Evolutionary conservation across 495 filamentous ascomycete species (phyloP).

Genomic region (Letharia columbiana): DNA sequence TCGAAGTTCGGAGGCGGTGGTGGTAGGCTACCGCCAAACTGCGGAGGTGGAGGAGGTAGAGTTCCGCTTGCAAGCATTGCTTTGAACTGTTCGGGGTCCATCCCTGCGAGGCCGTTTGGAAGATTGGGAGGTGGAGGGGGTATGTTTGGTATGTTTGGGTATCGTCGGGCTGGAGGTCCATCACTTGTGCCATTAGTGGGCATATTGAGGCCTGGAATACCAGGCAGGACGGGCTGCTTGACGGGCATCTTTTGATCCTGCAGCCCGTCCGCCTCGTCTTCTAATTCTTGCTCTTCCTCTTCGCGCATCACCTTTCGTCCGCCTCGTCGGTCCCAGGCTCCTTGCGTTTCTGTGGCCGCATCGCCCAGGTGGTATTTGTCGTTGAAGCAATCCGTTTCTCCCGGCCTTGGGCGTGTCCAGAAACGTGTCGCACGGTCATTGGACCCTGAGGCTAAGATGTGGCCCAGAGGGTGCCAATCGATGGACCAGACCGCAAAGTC

Average conservation of each 20-base stretch:
- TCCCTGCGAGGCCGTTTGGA: constrained; percentile 46
- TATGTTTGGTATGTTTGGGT: constrained; percentile 43
- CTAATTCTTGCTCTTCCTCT: constrained; percentile 84
- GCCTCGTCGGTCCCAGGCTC: constrained; percentile 80
- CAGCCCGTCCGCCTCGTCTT: constrained; percentile 89
- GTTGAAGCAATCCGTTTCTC: constrained; percentile 71
- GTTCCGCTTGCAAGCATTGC: constrained; percentile 38
- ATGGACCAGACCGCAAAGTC: constrained; percentile 93
- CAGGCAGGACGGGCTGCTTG: constrained; percentile 41
- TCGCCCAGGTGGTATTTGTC: constrained; percentile 94
- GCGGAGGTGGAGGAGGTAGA: constrained; percentile 40
- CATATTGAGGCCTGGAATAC: constrained; percentile 39
- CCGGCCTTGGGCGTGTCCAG: constrained; percentile 83
- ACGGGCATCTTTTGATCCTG: constrained; percentile 83
- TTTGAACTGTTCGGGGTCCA: constrained; percentile 44
- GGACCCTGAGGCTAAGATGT: constrained; percentile 95
- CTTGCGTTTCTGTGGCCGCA: constrained; percentile 82
- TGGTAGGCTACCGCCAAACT: constrained; percentile 42
- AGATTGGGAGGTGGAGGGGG: constrained; percentile 42
- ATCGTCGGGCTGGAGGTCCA: constrained; percentile 30
- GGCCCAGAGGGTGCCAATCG: constrained; percentile 93
- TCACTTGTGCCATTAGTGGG: constrained; percentile 33
- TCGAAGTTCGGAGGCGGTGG: constrained; percentile 53
- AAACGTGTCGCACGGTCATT: constrained; percentile 96
- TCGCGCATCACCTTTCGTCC: constrained; percentile 72